These are phyloP conservation scores for Lagenaria siceraria DNA, from an alignment of 306 rosid species.

Conservation along the genomic window DNA sequence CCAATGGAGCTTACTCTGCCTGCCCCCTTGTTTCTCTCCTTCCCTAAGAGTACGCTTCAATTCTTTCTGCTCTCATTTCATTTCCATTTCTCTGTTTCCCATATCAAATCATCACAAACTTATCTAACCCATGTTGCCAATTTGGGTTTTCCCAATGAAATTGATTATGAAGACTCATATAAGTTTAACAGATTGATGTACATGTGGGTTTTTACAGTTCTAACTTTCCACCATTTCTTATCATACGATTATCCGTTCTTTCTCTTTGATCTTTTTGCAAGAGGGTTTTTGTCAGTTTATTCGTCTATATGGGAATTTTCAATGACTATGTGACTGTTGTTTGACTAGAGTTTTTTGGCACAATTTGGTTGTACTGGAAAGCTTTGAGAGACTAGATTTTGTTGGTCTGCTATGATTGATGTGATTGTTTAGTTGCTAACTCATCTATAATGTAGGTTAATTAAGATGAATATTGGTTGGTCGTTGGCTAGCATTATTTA, in stretches of 20 bases:
- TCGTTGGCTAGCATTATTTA: background rate
- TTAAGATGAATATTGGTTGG: background rate
- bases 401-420: background rate
- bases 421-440: background rate
- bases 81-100: background rate
- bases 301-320: background rate
- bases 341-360: background rate
- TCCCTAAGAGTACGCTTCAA: slow-evolving; percentile 32
- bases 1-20: slow-evolving; percentile 42
- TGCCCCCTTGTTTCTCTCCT: slow-evolving; percentile 20
- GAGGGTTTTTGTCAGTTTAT: background rate
- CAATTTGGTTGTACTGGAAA: background rate
- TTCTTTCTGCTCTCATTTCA: background rate
- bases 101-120: background rate
- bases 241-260: background rate
- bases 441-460: background rate
- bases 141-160: background rate
- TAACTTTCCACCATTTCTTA: background rate
- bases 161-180: background rate
- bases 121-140: background rate
- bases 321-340: background rate
- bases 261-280: background rate
- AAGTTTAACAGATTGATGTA: background rate
- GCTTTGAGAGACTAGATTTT: background rate
- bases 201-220: background rate